Evolutionary conservation across 208 protist genomes (phyloP), one percentile per base, ranked within the genome.

Genomic region (Herpetomonas muscarum): DNA sequence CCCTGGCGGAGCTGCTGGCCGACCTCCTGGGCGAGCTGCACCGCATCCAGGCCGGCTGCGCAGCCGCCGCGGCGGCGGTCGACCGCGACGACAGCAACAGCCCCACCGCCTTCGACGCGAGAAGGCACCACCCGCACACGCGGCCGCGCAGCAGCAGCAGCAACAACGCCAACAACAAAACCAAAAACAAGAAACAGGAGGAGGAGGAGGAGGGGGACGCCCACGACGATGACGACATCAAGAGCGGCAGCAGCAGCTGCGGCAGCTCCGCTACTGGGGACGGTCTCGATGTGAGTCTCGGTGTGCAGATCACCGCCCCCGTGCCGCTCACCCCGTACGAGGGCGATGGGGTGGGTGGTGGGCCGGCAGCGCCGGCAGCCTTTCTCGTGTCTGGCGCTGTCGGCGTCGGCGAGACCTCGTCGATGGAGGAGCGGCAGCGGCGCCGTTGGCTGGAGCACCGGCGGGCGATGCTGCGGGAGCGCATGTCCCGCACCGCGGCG

Each of bases 21-120:
- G 59, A 53, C 29, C 68, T 90, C 17, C 45, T 79, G 7, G 64
- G 63, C 10, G 61, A 74, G 6, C 46, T 90, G 17, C 54, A 7
- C 15, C 22, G 41, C 19, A 22, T 46, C 15, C 78, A 71, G 26
- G 53, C 62, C 12, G 36, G 10, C 17, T 64, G 58, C 47, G 21
- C 55, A 6, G 37, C 17, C 28, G 41, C 30, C 13, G 28, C 26
- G 6, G 12, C 17, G 10, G 29, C 22, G 41, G 9, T 9, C 15
- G 15, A 34, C 17, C 3, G 15, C 17, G 36, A 46, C n/a, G 36
- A 72, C 22, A 55, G 32, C 30, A 19, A 29, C 17, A 19, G 15
- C 9, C 19, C 25, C 1, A 55, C 17, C 21, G 47, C 26, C 19
- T 42, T 15, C 9, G 29, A 32, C 24, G 9, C 15, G 34, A n/a